A percentile compares a stretch with the other conserved stretches of the same genome.
Conservation (phyloP, 2,329 filamentous ascomycete species). For the Nemania sp. region DNA sequence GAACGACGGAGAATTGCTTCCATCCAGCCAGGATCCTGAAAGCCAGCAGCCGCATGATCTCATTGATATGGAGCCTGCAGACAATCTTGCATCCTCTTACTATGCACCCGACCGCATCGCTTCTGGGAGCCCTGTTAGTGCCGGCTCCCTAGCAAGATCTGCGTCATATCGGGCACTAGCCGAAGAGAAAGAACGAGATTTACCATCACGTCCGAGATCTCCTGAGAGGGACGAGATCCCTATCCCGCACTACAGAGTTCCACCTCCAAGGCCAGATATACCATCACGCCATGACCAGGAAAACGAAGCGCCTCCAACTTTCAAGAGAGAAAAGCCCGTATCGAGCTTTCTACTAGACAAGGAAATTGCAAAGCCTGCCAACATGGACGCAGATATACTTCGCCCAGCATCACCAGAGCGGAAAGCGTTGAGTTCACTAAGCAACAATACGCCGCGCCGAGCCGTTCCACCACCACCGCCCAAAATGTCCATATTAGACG, state of each 20-base stretch:
- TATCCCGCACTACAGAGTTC: constrained; percentile 61
- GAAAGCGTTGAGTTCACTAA: constrained; percentile 57
- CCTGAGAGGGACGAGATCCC: constrained; percentile 46
- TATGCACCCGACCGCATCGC: constrained; percentile 54
- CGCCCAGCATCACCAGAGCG: constrained; percentile 56
- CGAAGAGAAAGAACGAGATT: constrained; percentile 38
- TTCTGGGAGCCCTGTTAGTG: constrained; percentile 62
- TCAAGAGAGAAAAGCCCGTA: constrained; percentile 63
- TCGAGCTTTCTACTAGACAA: constrained; percentile 59
- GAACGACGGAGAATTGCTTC: constrained; percentile 46
- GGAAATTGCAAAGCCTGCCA: constrained; percentile 54
- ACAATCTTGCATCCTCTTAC: constrained; percentile 47
- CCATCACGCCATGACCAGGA: constrained; percentile 77
- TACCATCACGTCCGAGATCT: constrained; percentile 28
- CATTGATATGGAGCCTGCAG: constrained; percentile 42
- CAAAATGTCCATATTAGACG: constrained; percentile 95
- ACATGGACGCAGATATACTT: constrained; percentile 46
- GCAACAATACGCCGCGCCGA: constrained; percentile 73
- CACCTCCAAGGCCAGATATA: constrained; percentile 58
- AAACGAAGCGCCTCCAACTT: constrained; percentile 74
- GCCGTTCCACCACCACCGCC: constrained; percentile 81
- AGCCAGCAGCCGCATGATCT: constrained; percentile 43
- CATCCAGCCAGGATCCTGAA: constrained; percentile 48
- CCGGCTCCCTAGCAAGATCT: constrained; percentile 48
- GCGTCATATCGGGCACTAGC: constrained; percentile 46